Evolutionary conservation across 352 stramenopile genomes (phyloP), one percentile per base, ranked within the genome.

Genomic region (Peronospora farinosa): DNA sequence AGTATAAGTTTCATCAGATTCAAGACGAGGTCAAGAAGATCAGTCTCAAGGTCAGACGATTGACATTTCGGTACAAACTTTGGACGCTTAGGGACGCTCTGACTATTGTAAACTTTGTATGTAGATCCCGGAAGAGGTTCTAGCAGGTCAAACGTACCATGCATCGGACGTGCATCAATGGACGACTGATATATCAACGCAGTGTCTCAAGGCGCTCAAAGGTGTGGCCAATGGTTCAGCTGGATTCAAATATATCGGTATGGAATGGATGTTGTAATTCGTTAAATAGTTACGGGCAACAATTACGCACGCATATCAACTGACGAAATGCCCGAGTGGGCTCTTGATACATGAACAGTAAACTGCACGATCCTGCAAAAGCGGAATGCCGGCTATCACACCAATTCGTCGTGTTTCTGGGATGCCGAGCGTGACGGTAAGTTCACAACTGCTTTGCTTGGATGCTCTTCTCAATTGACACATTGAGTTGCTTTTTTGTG

Each of bases 351-450:
- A 23, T 19, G 15, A 30, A 57, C 65, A 92, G 84, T 92, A 23
- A 88, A 95, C 63, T 88, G 78, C 62, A 82, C 80, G 38, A 78
- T 95, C 47, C 61, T 95, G n/a, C 84, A 95, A 59, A 95, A 95
- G 76, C 70, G 81, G 16, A 95, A 95, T 50, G 77, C 81, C 10
- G 81, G 84, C 37, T 90, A 77, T 51, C 84, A 95, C 66, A 90
- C 79, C 57, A 92, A 87, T 54, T 92, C 81, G 36, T 74, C 84
- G 21, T 92, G 81, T 57, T 91, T 91, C 63, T 95, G 84, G 84
- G 81, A 95, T 51, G 74, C 84, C 25, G 65, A 89, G 31, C 83
- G 78, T 25, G 84, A 95, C 50, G 84, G 82, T 91, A 44, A 51
- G 78, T 60, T 28, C 48, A 37, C 31, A 30, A 16, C 7, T 33